Conservation (phyloP, 192 early-diverging fungal species). For the Paraglomus occultum region DNA sequence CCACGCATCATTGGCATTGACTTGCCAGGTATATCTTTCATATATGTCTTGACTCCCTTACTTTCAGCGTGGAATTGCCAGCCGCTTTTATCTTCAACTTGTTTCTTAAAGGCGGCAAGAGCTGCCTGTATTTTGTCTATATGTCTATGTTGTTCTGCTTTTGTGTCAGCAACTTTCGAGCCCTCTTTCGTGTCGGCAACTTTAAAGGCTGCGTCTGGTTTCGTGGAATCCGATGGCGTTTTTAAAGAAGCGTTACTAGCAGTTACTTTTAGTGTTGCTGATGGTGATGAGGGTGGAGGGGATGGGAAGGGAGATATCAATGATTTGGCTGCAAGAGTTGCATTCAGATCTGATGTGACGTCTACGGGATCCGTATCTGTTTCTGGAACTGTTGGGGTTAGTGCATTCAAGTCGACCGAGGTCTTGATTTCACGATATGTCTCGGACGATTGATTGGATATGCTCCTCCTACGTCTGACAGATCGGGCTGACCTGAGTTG, state of each 20-base stretch:
- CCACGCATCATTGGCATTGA: slow-evolving; percentile 49
- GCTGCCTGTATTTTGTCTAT: slow-evolving; percentile 39
- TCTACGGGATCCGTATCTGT: too few species aligned
- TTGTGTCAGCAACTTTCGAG: slow-evolving; percentile 5
- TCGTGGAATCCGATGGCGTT: not conserved
- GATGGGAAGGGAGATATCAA: too few species aligned
- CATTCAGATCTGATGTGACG: too few species aligned
- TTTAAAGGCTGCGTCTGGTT: not conserved
- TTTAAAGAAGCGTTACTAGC: not conserved
- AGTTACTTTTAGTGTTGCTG: not conserved
- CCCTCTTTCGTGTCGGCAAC: slow-evolving; percentile 26
- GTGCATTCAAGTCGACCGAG: too few species aligned
- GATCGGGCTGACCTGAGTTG: too few species aligned
- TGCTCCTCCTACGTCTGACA: too few species aligned
- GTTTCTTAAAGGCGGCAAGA: slow-evolving; percentile 44
- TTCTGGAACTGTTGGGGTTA: too few species aligned
- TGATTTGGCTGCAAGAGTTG: too few species aligned
- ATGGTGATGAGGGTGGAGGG: not conserved
- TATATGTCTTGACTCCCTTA: slow-evolving; percentile 49
- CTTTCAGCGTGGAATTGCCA: slow-evolving; percentile 49
- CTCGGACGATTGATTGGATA: too few species aligned
- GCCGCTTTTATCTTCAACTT: slow-evolving; percentile 41
- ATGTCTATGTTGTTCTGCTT: slow-evolving; percentile 43
- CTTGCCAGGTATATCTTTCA: slow-evolving; percentile 36
- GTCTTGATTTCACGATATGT: too few species aligned